Conservation (phyloP, 2,329 filamentous ascomycete genomes). For the Geoglossum cookeanum region DNA sequence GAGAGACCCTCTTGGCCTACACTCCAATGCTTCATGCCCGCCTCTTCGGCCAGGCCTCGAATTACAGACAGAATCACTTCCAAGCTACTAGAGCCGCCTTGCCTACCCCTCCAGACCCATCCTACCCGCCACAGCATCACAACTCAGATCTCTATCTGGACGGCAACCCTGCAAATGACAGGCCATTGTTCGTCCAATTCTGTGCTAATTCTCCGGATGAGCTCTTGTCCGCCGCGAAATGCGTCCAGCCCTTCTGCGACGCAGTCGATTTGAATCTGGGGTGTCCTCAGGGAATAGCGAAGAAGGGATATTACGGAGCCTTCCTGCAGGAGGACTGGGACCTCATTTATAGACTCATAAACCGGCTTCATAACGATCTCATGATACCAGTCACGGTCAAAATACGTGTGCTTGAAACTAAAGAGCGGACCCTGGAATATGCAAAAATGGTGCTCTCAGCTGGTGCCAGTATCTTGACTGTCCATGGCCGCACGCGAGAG, state of each 20-base stretch:
- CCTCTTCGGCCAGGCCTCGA: slow-evolving; percentile 57
- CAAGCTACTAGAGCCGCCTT: slow-evolving; percentile 33
- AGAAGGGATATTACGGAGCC: slow-evolving; percentile 76
- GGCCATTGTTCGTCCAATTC: slow-evolving; percentile 90
- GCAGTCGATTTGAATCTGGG: slow-evolving; percentile 90
- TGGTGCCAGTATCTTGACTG: slow-evolving; percentile 80
- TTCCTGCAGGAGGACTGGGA: slow-evolving; percentile 89
- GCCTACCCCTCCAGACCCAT: neutral
- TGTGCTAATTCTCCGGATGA: slow-evolving; percentile 77
- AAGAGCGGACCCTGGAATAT: slow-evolving; percentile 72
- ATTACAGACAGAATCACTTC: slow-evolving; percentile 66
- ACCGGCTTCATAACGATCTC: slow-evolving; percentile 59
- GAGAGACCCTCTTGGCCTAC: slow-evolving; percentile 59
- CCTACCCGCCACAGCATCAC: slow-evolving; percentile 11
- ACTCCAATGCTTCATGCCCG: slow-evolving; percentile 93
- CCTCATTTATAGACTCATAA: slow-evolving; percentile 65
- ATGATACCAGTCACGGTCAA: slow-evolving; percentile 83
- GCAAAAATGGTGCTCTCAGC: slow-evolving; percentile 71
- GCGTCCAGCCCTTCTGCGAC: slow-evolving; percentile 75
- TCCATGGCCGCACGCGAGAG: slow-evolving; percentile 74
- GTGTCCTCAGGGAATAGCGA: slow-evolving; percentile 89
- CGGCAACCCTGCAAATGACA: slow-evolving; percentile 66
- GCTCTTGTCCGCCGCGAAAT: slow-evolving; percentile 57
- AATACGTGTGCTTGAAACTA: slow-evolving; percentile 74
- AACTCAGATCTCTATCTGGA: slow-evolving; percentile 44